phyloP scores from a whole-genome alignment of 805 yeast genomes.

The Clavispora vitiphila region DNA sequence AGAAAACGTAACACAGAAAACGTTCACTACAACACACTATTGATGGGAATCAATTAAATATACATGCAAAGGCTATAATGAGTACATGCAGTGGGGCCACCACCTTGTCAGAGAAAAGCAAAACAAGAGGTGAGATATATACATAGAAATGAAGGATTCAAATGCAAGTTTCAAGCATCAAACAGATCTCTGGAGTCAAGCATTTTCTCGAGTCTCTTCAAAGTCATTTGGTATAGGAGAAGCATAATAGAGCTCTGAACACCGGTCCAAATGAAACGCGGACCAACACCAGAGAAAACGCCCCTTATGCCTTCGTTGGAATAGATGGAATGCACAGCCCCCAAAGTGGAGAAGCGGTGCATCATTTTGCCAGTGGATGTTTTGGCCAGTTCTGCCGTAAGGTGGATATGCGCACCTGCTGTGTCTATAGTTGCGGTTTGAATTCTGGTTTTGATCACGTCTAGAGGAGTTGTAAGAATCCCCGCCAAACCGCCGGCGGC shows the following conservation, averaged over 20 bases:
- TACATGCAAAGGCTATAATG: not conserved
- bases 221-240: conserved; percentile 73
- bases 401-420: conserved; percentile 8
- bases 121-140: not conserved
- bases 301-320: conserved; percentile 73
- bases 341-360: conserved; percentile 22
- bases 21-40: no score
- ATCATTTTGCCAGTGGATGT: conserved; percentile 6
- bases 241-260: conserved; percentile 93
- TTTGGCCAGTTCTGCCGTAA: conserved; percentile 11
- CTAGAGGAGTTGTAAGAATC: conserved; percentile 81
- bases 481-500: conserved; percentile 96
- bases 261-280: conserved; percentile 94
- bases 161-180: not conserved
- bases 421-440: conserved; percentile 68
- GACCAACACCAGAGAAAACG: conserved; percentile 91
- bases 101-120: not conserved
- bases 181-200: conserved; percentile 1
- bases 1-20: no score
- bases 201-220: conserved; percentile 46
- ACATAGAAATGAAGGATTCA: not conserved
- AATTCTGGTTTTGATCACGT: conserved; percentile 85
- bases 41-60: not conserved
- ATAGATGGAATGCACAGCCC: conserved; percentile 43
- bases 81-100: not conserved